A percentile compares a stretch with the other conserved stretches of the same genome.
Conservation (phyloP, 2,329 filamentous ascomycete species). For the Alternaria sp. region DNA sequence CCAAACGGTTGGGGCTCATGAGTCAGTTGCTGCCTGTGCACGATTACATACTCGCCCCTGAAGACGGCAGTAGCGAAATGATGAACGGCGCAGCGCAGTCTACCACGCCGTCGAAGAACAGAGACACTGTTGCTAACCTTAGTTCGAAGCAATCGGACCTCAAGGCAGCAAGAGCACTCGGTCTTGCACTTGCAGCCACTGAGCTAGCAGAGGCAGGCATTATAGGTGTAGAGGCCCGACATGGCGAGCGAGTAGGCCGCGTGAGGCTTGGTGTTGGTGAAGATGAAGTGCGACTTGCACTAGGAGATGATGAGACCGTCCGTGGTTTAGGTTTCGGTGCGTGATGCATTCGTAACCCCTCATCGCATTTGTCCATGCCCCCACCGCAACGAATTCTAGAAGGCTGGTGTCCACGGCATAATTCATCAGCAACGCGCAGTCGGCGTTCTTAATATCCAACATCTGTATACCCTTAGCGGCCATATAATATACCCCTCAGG, state of each 20-base stretch:
- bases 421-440: neutral
- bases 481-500: constrained; percentile 9
- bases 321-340: constrained; percentile 71
- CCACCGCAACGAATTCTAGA: constrained; percentile 5
- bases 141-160: constrained; percentile 36
- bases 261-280: constrained; percentile 86
- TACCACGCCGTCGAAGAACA: constrained; percentile 28
- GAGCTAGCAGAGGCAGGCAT: constrained; percentile 89
- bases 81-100: constrained; percentile 16
- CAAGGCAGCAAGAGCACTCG: constrained; percentile 58
- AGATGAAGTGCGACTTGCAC: constrained; percentile 87
- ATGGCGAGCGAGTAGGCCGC: constrained; percentile 86
- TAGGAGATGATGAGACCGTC: constrained; percentile 87
- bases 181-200: constrained; percentile 76
- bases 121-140: constrained; percentile 24
- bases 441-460: constrained; percentile 11
- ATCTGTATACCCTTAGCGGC: constrained; percentile 9
- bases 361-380: neutral
- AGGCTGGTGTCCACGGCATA: constrained; percentile 8
- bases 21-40: constrained; percentile 69
- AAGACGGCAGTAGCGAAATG: constrained; percentile 34
- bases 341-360: constrained; percentile 18
- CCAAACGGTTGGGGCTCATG: constrained; percentile 72
- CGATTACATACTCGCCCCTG: constrained; percentile 64
- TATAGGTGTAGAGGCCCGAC: constrained; percentile 79